Conservation (phyloP, 352 stramenopile genomes). For the Sclerospora graminicola region DNA sequence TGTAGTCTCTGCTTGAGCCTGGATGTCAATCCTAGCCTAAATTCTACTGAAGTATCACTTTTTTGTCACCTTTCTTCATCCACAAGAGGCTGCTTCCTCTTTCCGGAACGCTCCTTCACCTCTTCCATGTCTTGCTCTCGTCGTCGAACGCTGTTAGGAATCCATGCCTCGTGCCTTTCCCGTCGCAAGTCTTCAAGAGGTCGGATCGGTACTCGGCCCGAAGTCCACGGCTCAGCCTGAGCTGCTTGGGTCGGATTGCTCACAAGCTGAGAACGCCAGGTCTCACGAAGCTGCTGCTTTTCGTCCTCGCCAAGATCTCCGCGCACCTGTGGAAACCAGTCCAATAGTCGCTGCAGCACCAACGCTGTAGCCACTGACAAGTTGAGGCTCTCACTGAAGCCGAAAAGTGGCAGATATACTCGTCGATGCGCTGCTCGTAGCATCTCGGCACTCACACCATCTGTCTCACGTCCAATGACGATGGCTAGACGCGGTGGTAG, state of each 20-base stretch:
- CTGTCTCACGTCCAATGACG: slow-evolving; percentile 89
- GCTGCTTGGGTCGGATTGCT: slow-evolving; percentile 52
- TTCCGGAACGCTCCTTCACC: slow-evolving; percentile 42
- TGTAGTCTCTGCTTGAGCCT: slow-evolving; percentile 63
- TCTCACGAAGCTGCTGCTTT: slow-evolving; percentile 36
- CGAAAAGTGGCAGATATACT: slow-evolving; percentile 89
- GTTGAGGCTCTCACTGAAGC: slow-evolving; percentile 92
- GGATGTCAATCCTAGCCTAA: slow-evolving; percentile 1
- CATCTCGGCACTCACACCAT: slow-evolving; percentile 87
- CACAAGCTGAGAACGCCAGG: slow-evolving; percentile 56
- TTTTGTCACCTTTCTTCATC: not conserved
- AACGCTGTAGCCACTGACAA: slow-evolving; percentile 88
- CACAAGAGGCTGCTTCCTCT: slow-evolving; percentile 12
- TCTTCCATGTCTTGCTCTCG: slow-evolving; percentile 51
- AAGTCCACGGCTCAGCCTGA: slow-evolving; percentile 44
- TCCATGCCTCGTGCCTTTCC: slow-evolving; percentile 50
- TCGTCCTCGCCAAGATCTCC: slow-evolving; percentile 40
- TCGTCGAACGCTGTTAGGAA: slow-evolving; percentile 54
- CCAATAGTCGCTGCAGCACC: slow-evolving; percentile 81
- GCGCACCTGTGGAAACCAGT: slow-evolving; percentile 60
- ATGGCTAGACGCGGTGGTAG: slow-evolving; percentile 86
- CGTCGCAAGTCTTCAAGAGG: slow-evolving; percentile 47
- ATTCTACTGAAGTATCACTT: too few relatives aligned
- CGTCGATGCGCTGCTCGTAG: slow-evolving; percentile 74
- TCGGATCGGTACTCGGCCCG: slow-evolving; percentile 23